Base-by-base conservation (phyloP, 2,329 filamentous ascomycete species). In the Pseudogymnoascus sp. region DNA sequence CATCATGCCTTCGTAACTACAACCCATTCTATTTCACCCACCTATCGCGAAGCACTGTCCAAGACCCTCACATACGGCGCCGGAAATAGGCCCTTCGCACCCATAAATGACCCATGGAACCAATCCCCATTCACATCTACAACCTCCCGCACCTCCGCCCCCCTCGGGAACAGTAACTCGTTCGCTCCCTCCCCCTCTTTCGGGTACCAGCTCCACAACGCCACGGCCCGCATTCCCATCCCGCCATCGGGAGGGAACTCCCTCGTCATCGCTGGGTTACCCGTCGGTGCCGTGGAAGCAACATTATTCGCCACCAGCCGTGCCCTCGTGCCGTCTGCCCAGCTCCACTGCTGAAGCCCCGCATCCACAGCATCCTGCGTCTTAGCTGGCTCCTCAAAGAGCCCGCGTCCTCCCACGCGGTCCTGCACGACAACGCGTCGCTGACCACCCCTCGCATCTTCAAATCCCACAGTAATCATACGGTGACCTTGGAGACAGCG, bases 121-220 rank as follows among this genome's bases (percentile, higher is more conserved):
- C 93, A 97, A 74, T 96, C 92, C 17, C 88, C 90, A 73, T 96
- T 96, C 59, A 96, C 85, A 74, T 95, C 89, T 73, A 93, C 88
- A 38, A 89, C 85, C 77, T 97, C 93, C 6, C 82, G 82, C 13
- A 97, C 83, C 74, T 95, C 90, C 0, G 93, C 92, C 9, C 89
- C 87, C 61, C 86, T 87, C 0, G 93, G 93, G 69, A 97, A 97
- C 66, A 87, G 75, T 42, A 97, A 76, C 76, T 97, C 93, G 72
- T 96, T 90, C 19, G 79, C 79, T 1, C 83, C 83, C 0, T 76
- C 79, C 6, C 77, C 81, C 0, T 80, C 76, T 2, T 83, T 82
- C 0, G 91, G 91, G 71, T 88, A 93, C 81, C 91, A 96, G 3
- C 86, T 82, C 89, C 91, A 97, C 15, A 82, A 76, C 0, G 91